Percentiles rank a stretch among this genome's conserved stretches.
Conservation (phyloP, 805 yeast species). For the Wickerhamiella allomyrinae region DNA sequence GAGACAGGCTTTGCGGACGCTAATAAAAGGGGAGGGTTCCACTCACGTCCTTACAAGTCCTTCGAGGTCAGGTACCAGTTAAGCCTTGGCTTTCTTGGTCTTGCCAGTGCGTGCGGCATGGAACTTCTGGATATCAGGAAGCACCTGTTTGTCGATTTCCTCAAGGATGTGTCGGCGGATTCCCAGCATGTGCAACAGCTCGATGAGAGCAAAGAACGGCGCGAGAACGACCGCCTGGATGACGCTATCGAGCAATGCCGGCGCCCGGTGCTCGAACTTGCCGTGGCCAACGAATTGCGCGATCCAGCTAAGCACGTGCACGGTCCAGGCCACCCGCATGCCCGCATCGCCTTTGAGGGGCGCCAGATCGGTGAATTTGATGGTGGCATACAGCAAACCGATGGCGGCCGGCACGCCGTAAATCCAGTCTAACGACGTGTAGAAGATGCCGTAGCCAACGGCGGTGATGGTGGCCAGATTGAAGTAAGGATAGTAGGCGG, state of each 20-base stretch:
- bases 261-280: constrained; percentile 63
- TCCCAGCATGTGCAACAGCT: constrained; percentile 57
- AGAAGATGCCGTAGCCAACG: constrained; percentile 40
- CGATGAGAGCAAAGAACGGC: constrained; percentile 78
- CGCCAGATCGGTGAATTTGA: constrained; percentile 19
- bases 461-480: constrained; percentile 38
- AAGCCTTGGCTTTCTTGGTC: no score
- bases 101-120: constrained; percentile 5
- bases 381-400: constrained; percentile 23
- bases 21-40: no score
- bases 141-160: constrained; percentile 33
- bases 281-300: constrained; percentile 85
- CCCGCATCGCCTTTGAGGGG: constrained; percentile 21
- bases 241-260: constrained; percentile 73
- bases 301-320: constrained; percentile 54
- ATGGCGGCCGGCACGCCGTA: constrained; percentile 36
- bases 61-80: no score
- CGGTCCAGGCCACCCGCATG: constrained; percentile 22
- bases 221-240: constrained; percentile 80
- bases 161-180: constrained; percentile 37
- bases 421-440: constrained; percentile 39
- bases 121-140: constrained; percentile 20
- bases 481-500: constrained; percentile 13
- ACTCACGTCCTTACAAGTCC: no score
- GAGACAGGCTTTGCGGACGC: no score